These are phyloP conservation scores for Mucor racemosus DNA, from an alignment of 371 early-diverging fungal species.

Conservation along the genomic window DNA sequence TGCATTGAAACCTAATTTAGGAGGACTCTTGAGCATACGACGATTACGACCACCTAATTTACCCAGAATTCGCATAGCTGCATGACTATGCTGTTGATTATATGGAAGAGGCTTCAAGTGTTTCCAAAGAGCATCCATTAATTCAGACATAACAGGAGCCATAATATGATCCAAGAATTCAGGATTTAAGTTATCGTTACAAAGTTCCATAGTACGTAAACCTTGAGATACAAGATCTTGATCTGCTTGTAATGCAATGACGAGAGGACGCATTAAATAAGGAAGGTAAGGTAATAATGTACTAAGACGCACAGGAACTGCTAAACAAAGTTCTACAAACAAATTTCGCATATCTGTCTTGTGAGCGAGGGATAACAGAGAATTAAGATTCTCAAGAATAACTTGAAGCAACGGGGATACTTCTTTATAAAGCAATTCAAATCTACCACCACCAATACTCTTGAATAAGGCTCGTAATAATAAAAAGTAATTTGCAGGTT, in stretches of 20 bases:
- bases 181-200: conserved; percentile 96
- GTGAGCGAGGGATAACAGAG: conserved; percentile 79
- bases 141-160: conserved; percentile 90
- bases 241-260: conserved; percentile 90
- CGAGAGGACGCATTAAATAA: conserved; percentile 95
- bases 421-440: conserved; percentile 80
- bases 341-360: conserved; percentile 87
- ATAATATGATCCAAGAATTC: conserved; percentile 97
- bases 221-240: conserved; percentile 95
- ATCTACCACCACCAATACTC: conserved; percentile 72
- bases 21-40: conserved; percentile 74
- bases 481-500: conserved; percentile 91
- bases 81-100: conserved; percentile 80
- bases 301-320: conserved; percentile 96
- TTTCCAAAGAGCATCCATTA: conserved; percentile 92
- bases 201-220: conserved; percentile 95
- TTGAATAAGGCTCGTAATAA: conserved; percentile 92
- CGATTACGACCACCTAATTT: conserved; percentile 95
- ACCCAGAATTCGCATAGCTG: conserved; percentile 94
- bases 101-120: conserved; percentile 89
- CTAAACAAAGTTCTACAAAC: conserved; percentile 90
- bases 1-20: conserved; percentile 55
- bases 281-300: conserved; percentile 94
- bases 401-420: conserved; percentile 91
- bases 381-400: conserved; percentile 88